Evolutionary conservation across 2,329 filamentous ascomycete species (phyloP), one percentile per base, ranked within the genome.

Genomic region (Fusarium chlamydosporum): DNA sequence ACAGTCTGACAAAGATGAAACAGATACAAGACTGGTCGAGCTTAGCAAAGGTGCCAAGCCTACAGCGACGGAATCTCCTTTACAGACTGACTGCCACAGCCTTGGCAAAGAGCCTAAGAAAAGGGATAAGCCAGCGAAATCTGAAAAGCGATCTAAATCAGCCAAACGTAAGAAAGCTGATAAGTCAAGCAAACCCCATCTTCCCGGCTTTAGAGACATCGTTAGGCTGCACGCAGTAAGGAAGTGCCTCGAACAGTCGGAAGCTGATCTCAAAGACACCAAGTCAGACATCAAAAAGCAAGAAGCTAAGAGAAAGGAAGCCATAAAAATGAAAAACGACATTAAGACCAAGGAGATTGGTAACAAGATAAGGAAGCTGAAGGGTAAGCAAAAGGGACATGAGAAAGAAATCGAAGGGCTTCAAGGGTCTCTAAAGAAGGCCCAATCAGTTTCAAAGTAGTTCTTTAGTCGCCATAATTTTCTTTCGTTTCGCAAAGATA

Each of bases 231-330:
- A 4, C 1, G 26, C 6, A 7, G 7, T 15, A 12, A 29, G 11
- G 12, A 10, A 0, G 4, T n/a, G 12, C 8, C 16, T 18, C 10
- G 11, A 7, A n/a, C 8, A n/a, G 1, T 15, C 23, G n/a, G 9
- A 6, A 10, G 13, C 26, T n/a, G 29, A 4, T 7, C 26, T 43
- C 4, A 4, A 29, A 12, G 7, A 10, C 16, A n/a, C 8, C 16
- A 5, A 29, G 3, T 29, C 26, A 10, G 2, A 29, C 3, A 26
- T 29, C 1, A 9, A 43, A 10, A 18, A 6, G 7, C 27, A 43
- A 4, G n/a, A 26, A 13, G 31, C 7, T 0, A n/a, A 48, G 9
- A 23, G 12, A 13, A 13, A 26, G 34, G 15, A 48, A 12, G 1
- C 8, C 6, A 7, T 9, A n/a, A 12, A 7, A 7, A 2, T 7